Percentiles rank a stretch among this genome's conserved stretches.
Conservation (phyloP, 192 early-diverging fungal species). For the Haplosporangium gracile region DNA sequence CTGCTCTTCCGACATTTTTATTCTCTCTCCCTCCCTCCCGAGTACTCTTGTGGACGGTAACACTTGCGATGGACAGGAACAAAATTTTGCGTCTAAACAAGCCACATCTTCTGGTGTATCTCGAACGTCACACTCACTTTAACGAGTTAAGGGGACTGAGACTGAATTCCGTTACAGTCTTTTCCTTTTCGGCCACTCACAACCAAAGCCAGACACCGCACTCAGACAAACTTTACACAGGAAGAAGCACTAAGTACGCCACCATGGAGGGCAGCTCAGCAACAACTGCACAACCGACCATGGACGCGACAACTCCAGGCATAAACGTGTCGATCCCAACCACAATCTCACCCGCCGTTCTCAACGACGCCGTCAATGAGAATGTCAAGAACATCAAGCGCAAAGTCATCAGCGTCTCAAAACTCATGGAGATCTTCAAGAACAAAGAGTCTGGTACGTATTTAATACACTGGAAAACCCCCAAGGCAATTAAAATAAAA, state of each 20-base stretch:
- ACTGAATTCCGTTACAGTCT: background rate
- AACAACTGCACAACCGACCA: conserved; percentile 10
- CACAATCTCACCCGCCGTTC: background rate
- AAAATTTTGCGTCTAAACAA: background rate
- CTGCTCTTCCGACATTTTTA: conserved; percentile 1
- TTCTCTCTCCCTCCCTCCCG: background rate
- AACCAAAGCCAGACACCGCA: background rate
- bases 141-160: background rate
- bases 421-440: conserved; percentile 34
- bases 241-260: background rate
- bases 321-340: background rate
- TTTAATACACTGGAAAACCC: background rate
- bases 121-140: background rate
- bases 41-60: background rate
- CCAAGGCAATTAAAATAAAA: background rate
- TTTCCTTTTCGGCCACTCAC: background rate
- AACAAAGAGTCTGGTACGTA: conserved; percentile 21
- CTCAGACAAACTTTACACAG: too few species aligned
- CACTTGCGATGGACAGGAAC: background rate
- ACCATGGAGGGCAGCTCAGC: conserved; percentile 6
- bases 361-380: conserved; percentile 11
- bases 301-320: background rate
- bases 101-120: background rate
- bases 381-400: conserved; percentile 38
- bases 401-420: conserved; percentile 26